Conservation (phyloP, 106 monocot species). For the Allium cepa region DNA sequence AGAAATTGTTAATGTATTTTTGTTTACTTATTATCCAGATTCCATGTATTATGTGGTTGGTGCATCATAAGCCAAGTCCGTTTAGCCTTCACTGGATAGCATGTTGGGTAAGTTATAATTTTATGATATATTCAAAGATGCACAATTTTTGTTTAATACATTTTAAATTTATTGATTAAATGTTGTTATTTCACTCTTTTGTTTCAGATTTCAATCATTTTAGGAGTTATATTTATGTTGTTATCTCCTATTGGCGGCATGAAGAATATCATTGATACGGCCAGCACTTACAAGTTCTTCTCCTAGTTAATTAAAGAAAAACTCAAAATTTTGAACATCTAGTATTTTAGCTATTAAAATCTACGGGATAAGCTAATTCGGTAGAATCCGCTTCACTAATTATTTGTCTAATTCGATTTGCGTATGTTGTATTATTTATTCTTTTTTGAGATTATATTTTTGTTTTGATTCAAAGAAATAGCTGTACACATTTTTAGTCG, state of each 20-base stretch:
- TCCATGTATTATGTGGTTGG: constrained; percentile 14
- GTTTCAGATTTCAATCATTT: constrained; percentile 36
- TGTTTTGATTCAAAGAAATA: too few species aligned
- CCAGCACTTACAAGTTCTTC: constrained; percentile 38
- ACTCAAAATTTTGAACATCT: too few species aligned
- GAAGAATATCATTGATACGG: constrained; percentile 29
- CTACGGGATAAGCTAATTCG: too few species aligned
- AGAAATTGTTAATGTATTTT: background rate
- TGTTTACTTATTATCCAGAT: background rate
- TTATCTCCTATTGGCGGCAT: constrained; percentile 48
- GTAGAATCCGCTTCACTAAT: too few species aligned
- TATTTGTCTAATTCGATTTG: too few species aligned
- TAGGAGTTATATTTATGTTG: constrained; percentile 42
- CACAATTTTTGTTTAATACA: background rate
- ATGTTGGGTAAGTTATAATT: constrained; percentile 5
- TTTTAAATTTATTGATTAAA: background rate
- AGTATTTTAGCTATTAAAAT: too few species aligned
- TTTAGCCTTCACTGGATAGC: constrained; percentile 9
- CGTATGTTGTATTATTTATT: too few species aligned
- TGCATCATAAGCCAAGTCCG: constrained; percentile 3
- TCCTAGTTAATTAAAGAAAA: background rate
- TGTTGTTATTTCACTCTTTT: background rate
- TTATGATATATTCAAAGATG: background rate
- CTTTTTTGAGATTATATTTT: too few species aligned
- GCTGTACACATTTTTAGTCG: too few species aligned